phyloP scores from a whole-genome alignment of 2,329 filamentous ascomycete genomes.

The Epichloe sylvatica region DNA sequence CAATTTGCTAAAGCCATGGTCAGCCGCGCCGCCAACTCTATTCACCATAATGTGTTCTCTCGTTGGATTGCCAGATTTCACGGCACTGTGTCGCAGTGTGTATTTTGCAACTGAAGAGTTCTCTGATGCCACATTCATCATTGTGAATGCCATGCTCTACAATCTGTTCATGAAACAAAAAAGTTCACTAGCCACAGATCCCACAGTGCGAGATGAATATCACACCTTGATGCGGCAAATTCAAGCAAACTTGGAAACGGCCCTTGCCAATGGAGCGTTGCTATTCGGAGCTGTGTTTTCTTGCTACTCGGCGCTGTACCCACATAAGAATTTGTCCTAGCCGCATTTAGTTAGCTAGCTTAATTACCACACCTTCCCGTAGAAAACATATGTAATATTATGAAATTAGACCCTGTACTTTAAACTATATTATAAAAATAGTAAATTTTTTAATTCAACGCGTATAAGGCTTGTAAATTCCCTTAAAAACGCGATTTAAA shows the following conservation, averaged over 20 bases:
- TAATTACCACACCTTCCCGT: too few relatives aligned
- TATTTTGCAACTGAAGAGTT: slow-evolving; percentile 40
- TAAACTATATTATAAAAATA: too few relatives aligned
- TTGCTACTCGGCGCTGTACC: too few relatives aligned
- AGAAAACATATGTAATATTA: too few relatives aligned
- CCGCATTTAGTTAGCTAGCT: too few relatives aligned
- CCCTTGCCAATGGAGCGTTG: slow-evolving; percentile 32
- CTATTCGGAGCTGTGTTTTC: too few relatives aligned
- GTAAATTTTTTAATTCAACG: too few relatives aligned
- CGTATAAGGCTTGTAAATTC: too few relatives aligned
- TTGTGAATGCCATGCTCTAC: slow-evolving; percentile 35
- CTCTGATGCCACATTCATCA: slow-evolving; percentile 35
- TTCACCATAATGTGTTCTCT: slow-evolving; percentile 37
- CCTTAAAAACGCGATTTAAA: too few relatives aligned
- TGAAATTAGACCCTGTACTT: too few relatives aligned
- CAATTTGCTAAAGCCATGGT: background rate
- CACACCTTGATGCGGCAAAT: slow-evolving; percentile 26
- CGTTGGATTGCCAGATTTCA: slow-evolving; percentile 34
- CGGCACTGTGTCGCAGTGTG: slow-evolving; percentile 32
- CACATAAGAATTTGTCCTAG: too few relatives aligned
- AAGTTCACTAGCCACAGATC: slow-evolving; percentile 22
- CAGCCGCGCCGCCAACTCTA: slow-evolving; percentile 32
- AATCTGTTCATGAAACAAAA: slow-evolving; percentile 36
- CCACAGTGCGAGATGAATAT: slow-evolving; percentile 21
- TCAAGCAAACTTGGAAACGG: slow-evolving; percentile 35